Base-by-base conservation (phyloP, 1,139 yeast species). In the Hyphopichia burtonii region DNA sequence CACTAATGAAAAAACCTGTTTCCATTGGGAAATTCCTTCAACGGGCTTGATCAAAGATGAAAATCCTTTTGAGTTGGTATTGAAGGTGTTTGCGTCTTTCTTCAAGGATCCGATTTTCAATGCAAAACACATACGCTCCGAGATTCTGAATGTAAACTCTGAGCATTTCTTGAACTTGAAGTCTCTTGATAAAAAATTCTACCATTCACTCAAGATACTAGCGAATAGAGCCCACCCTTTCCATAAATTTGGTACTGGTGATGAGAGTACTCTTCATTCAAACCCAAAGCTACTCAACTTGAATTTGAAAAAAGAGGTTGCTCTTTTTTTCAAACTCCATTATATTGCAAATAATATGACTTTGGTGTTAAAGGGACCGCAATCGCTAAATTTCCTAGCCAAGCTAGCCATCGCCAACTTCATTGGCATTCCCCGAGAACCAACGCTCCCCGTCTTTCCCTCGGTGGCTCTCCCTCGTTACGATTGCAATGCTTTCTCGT, bases 1-100 rank as follows among this genome's bases (percentile, higher is more conserved):
- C 0, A 76, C 83, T 1, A 85, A 82, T 3, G 85, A 81, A 48
- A 76, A 71, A 38, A 83, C 91, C 0, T 68, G 78, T 19, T 84
- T 75, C 53, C 78, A 73, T 50, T 82, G 82, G 54, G 83, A 82
- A 49, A 57, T 83, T 1, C 86, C 86, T 0, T 55, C 77, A 1
- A 66, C 66, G 12, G 49, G 44, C 3, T 41, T 48, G 10, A 28
- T 50, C 41, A 0, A 42, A n/a, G 42, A 45, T 12, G 36, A 42
- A 12, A 48, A 52, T 4, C 65, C 57, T 0, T 76, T 82, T 51
- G 74, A 73, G 34, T 56, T 63, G 23, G 48, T 76, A 1, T 47
- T 83, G 4, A 59, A 67, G n/a, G 68, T 74, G 17, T 80, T 85
- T 54, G 66, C 83, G 0, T 68, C 78, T 6, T 69, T 71, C 44